Base-by-base conservation (phyloP, 2,329 filamentous ascomycete species). In the Ophiostoma himal-ulmi region DNA sequence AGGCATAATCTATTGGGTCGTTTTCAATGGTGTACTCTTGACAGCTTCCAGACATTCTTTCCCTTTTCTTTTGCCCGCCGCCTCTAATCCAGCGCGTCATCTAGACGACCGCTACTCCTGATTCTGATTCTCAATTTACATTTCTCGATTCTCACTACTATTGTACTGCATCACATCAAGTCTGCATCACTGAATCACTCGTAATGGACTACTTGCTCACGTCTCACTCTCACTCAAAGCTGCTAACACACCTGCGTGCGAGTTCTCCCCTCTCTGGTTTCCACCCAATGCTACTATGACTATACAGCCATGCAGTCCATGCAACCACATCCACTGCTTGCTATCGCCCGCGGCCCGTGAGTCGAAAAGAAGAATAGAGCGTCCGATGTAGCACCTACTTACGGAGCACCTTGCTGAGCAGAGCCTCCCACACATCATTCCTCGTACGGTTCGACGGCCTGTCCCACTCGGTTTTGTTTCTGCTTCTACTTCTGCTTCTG, bases 181-280 rank as follows among this genome's bases (percentile, higher is more conserved):
- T 57, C 52, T 22, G 10, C 52, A 57, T 22, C 11, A 48, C 44
- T 48, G 44, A 48, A 20, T 48, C 44, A 48, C 44, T n/a, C 17
- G 17, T 8, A 57, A 22, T 6, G 26, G n/a, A 4, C 52, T 57
- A 57, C 52, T 57, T 57, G n/a, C 52, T 57, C 52, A 57, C 52
- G 52, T 57, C 52, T 57, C 52, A 57, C 52, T 26, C 52, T 57
- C 52, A 26, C 52, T 26, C 52, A 57, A 57, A 22, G 52, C 52
- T 57, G 52, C 52, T 22, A 57, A 57, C 52, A 57, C 52, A 57
- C 52, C 22, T 57, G 52, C 52, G 30, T 57, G 52, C 52, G 6
- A 57, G 1, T 14, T 26, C 1, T 4, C 52, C 52, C 52, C 52
- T 57, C 52, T n/a, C 52, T 2, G 22, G 17, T 26, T 57, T 22